These are phyloP conservation scores for Vitis hybrid DNA, from an alignment of 177 flowering plant genomes.

Conservation along the genomic window DNA sequence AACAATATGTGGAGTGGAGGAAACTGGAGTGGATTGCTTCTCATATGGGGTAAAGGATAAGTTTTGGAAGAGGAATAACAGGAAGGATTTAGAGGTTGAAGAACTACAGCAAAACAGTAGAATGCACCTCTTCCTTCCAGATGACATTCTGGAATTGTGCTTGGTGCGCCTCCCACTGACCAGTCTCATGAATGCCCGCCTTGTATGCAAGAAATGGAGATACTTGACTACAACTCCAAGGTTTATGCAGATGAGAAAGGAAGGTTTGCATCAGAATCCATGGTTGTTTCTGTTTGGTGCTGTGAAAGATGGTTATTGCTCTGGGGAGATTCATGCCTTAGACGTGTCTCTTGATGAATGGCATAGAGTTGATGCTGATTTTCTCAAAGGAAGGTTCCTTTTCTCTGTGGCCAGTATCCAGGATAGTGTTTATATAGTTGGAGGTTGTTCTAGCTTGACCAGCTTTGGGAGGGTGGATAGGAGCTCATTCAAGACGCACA, in stretches of 20 bases:
- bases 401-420: conserved; percentile 77
- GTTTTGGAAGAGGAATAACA: conserved; percentile 63
- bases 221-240: conserved; percentile 60
- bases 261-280: conserved; percentile 64
- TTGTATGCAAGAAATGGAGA: conserved; percentile 93
- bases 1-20: conserved; percentile 56
- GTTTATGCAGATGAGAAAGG: conserved; percentile 72
- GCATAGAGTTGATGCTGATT: conserved; percentile 65
- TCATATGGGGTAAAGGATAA: conserved; percentile 67
- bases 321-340: conserved; percentile 76
- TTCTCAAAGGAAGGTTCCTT: conserved; percentile 76
- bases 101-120: conserved; percentile 29
- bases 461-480: conserved; percentile 79
- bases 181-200: conserved; percentile 85
- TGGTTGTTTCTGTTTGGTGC: conserved; percentile 91
- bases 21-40: conserved; percentile 74
- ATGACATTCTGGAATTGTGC: conserved; percentile 91
- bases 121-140: conserved; percentile 67
- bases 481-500: conserved; percentile 85
- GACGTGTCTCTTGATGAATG: conserved; percentile 73
- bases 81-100: conserved; percentile 41
- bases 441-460: conserved; percentile 90
- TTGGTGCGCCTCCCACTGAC: conserved; percentile 79
- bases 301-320: conserved; percentile 80
- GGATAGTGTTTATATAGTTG: conserved; percentile 71